A percentile compares a stretch with the other conserved stretches of the same genome.
Evolutionary conservation across 192 early-diverging fungal species (phyloP).

Genomic region (Dissophora ornata): DNA sequence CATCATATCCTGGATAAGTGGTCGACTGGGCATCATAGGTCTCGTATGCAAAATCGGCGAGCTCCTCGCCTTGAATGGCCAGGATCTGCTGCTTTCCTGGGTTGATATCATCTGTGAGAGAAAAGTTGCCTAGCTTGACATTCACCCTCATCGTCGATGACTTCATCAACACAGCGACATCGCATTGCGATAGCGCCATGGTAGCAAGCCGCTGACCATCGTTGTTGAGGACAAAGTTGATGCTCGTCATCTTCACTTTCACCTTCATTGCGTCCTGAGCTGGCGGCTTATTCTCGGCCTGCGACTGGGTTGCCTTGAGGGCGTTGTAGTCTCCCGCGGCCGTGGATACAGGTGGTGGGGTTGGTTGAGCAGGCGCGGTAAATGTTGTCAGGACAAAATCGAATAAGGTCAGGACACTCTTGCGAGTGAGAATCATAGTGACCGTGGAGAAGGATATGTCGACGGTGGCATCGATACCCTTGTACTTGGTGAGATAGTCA

Average conservation of each 20-base stretch:
- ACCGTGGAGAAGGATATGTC: slow-evolving; percentile 83
- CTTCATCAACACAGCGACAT: slow-evolving; percentile 74
- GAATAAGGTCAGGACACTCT: slow-evolving; percentile 86
- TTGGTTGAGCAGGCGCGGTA: slow-evolving; percentile 31
- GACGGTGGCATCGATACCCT: slow-evolving; percentile 83
- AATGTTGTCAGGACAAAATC: slow-evolving; percentile 87
- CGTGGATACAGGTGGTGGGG: neutral
- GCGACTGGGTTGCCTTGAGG: neutral
- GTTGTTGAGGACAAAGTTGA: slow-evolving; percentile 85
- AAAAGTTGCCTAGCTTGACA: slow-evolving; percentile 79
- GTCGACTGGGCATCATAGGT: slow-evolving; percentile 71
- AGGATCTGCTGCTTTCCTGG: slow-evolving; percentile 68
- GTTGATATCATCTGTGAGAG: slow-evolving; percentile 70
- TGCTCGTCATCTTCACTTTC: slow-evolving; percentile 78
- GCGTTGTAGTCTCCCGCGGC: slow-evolving; percentile 8
- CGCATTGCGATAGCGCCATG: slow-evolving; percentile 74
- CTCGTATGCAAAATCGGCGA: slow-evolving; percentile 90
- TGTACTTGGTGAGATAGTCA: slow-evolving; percentile 77
- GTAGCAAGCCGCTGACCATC: slow-evolving; percentile 83
- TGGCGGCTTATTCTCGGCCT: slow-evolving; percentile 10
- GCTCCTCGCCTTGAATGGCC: slow-evolving; percentile 87
- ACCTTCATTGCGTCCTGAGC: slow-evolving; percentile 75
- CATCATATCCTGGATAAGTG: slow-evolving; percentile 88
- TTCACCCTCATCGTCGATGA: slow-evolving; percentile 68
- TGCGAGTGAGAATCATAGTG: slow-evolving; percentile 85